Percentiles rank a stretch among this genome's conserved stretches.
Conservation (phyloP, 2,329 filamentous ascomycete genomes). For the Trichoderma atrobrunneum region DNA sequence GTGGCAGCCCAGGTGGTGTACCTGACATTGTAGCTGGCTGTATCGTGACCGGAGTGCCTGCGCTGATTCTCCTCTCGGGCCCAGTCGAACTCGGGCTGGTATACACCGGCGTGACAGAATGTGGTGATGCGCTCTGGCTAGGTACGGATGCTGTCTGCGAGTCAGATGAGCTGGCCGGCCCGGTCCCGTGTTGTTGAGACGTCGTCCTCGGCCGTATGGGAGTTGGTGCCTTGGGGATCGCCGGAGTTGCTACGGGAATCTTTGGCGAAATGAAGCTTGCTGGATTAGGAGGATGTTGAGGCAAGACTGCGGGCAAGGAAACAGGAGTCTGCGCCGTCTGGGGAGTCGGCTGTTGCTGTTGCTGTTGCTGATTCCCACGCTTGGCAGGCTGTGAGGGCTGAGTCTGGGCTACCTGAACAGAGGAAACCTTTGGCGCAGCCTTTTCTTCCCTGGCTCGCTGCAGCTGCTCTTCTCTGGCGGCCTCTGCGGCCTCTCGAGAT, state of each 20-base stretch:
- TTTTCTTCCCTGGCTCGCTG: slow-evolving; percentile 66
- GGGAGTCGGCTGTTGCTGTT: not conserved
- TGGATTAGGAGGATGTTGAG: slow-evolving; percentile 57
- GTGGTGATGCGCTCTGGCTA: slow-evolving; percentile 59
- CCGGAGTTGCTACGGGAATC: slow-evolving; percentile 74
- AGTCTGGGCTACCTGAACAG: slow-evolving; percentile 35
- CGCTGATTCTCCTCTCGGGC: slow-evolving; percentile 61
- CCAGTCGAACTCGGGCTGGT: slow-evolving; percentile 63
- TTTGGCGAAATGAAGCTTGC: slow-evolving; percentile 72
- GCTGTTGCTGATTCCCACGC: slow-evolving; percentile 18
- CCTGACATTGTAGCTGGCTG: slow-evolving; percentile 41
- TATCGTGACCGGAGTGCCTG: slow-evolving; percentile 29
- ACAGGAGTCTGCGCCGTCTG: slow-evolving; percentile 36
- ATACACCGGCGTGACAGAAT: slow-evolving; percentile 61
- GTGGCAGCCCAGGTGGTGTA: slow-evolving; percentile 52
- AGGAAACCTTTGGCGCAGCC: slow-evolving; percentile 36
- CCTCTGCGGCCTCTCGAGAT: slow-evolving; percentile 48
- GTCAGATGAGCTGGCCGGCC: slow-evolving; percentile 65
- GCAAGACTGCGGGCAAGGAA: slow-evolving; percentile 49
- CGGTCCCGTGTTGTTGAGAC: slow-evolving; percentile 77
- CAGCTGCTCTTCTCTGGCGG: slow-evolving; percentile 35
- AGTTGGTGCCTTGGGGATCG: slow-evolving; percentile 76
- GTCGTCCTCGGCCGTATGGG: slow-evolving; percentile 72
- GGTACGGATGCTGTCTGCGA: slow-evolving; percentile 58
- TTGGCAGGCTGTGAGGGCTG: slow-evolving; percentile 23